Evolutionary conservation across 768 basidiomycete species (phyloP), one percentile per base, ranked within the genome.

Genomic region (Phylloporus sp.): DNA sequence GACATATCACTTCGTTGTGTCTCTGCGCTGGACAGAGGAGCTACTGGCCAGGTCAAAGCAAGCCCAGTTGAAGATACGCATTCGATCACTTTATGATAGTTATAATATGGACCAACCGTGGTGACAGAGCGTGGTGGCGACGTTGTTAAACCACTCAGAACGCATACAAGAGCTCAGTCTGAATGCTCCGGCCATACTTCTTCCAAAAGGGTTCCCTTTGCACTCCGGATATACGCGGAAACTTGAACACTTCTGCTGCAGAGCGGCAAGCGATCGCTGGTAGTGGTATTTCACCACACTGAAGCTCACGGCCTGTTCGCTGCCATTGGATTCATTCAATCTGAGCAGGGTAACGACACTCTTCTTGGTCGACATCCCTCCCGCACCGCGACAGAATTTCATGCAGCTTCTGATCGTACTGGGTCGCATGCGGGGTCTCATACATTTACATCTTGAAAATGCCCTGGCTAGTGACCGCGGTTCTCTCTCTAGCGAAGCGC

Each of bases 331-430:
- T 22, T 12, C 20, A 38, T 22, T 38, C n/a, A 16, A n/a, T 29
- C 24, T 44, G 44, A 46, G 45, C 28, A 58, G 64, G 32, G 66
- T 78, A 13, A 70, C 67, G 10, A 61, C 64, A 40, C 65, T 79
- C 27, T 64, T 59, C 36, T 55, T 78, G 3, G 47, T 60, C 11
- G n/a, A 60, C 28, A 32, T 68, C 4, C 52, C 65, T 20, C 13
- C 4, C 3, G 10, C 6, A 32, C 26, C 45, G 6, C 47, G 62
- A n/a, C 68, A 70, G 3, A 54, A 62, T 16, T 57, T 59, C 20
- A 42, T 44, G 10, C 65, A 71, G 38, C 53, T 78, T 16, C 45
- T 73, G 4, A 47, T 59, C 22, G 59, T 60, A 9, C 64, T 78
- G 5, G 43, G 59, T 15, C 52, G 60, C 31, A 73, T 72, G 70